These are phyloP conservation scores for Cryphonectria carpinicola DNA, from an alignment of 2,329 filamentous ascomycete species.

Conservation along the genomic window DNA sequence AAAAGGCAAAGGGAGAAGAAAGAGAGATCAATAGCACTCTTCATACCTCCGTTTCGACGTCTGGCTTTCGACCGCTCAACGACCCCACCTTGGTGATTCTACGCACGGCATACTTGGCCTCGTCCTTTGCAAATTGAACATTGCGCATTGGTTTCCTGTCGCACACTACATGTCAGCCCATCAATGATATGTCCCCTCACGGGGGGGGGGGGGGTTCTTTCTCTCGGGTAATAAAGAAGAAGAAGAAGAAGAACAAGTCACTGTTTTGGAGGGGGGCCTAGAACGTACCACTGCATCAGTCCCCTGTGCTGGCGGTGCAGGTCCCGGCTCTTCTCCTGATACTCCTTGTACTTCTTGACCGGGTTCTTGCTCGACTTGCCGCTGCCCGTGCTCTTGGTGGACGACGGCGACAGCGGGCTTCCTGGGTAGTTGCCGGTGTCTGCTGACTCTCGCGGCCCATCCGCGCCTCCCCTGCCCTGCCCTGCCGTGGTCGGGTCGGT, in stretches of 20 bases:
- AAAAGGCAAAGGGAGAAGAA: too few relatives aligned
- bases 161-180: slow-evolving; percentile 4
- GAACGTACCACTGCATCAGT: slow-evolving; percentile 80
- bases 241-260: too few relatives aligned
- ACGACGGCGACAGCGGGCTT: slow-evolving; percentile 17
- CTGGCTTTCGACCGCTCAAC: slow-evolving; percentile 80
- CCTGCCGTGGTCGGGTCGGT: slow-evolving; percentile 32
- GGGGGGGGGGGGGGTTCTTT: too few relatives aligned
- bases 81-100: slow-evolving; percentile 78
- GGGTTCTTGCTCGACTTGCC: slow-evolving; percentile 53
- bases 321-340: slow-evolving; percentile 70
- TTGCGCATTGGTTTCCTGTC: slow-evolving; percentile 76
- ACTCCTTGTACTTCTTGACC: slow-evolving; percentile 62
- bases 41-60: slow-evolving; percentile 78
- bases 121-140: slow-evolving; percentile 82
- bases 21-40: slow-evolving; percentile 2
- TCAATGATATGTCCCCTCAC: background rate
- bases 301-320: slow-evolving; percentile 86
- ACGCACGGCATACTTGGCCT: slow-evolving; percentile 76
- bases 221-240: too few relatives aligned
- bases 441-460: slow-evolving; percentile 30
- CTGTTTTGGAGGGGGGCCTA: too few relatives aligned
- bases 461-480: slow-evolving; percentile 21
- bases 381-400: slow-evolving; percentile 35
- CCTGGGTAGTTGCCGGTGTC: slow-evolving; percentile 34